Conservation (phyloP, 768 basidiomycete genomes). For the Saitozyma sp. region DNA sequence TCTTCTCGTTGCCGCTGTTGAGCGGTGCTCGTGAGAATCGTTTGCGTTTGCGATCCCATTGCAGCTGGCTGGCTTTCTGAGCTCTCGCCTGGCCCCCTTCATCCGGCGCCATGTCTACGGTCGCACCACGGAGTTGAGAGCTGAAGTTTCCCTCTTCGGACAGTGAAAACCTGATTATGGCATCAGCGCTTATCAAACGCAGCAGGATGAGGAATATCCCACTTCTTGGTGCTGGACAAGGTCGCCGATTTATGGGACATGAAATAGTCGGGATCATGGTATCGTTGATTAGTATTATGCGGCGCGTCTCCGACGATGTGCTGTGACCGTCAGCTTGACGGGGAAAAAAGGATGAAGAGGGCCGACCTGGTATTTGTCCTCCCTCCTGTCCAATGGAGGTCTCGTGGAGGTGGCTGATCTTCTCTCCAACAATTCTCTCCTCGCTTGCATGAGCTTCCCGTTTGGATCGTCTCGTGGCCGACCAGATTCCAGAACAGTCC, state of each 20-base stretch:
- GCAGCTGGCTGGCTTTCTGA: conserved; percentile 61
- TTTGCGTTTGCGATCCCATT: conserved; percentile 96
- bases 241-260: not conserved
- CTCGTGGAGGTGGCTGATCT: not conserved
- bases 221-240: not conserved
- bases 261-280: conserved; percentile 7
- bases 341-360: not conserved
- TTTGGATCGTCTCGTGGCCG: not conserved
- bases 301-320: not conserved
- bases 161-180: conserved; percentile 18
- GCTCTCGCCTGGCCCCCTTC: conserved; percentile 61
- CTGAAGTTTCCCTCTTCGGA: not conserved
- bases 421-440: not conserved
- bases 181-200: not conserved
- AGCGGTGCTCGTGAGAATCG: conserved; percentile 85
- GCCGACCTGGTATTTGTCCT: not conserved
- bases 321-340: not conserved
- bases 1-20: conserved; percentile 81
- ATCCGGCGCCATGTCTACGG: conserved; percentile 81
- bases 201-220: not conserved
- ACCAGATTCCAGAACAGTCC: not conserved
- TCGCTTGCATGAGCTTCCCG: not conserved
- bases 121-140: conserved; percentile 53
- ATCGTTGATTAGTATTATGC: not conserved
- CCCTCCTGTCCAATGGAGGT: not conserved